Percentiles rank a stretch among this genome's conserved stretches.
Conservation (phyloP, 305 asterid species). For the Solanum hybrid region DNA sequence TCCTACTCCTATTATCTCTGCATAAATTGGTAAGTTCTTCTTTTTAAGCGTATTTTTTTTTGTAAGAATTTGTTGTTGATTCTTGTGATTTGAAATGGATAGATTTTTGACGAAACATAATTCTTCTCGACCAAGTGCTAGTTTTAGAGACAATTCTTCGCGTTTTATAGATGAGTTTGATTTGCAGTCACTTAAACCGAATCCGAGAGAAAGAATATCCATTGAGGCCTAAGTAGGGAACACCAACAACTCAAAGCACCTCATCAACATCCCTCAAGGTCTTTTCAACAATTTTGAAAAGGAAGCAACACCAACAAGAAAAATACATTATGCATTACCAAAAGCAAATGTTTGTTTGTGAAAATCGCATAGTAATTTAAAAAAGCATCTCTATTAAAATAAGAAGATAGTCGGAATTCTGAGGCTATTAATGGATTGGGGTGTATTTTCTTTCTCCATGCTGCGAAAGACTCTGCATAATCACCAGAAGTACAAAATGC, state of each 20-base stretch:
- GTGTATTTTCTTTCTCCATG: not conserved
- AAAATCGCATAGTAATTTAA: not conserved
- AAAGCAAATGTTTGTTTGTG: not conserved
- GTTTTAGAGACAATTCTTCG: too few relatives aligned
- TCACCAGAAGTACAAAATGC: not conserved
- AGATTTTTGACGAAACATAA: too few relatives aligned
- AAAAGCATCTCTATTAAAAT: not conserved
- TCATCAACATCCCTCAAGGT: not conserved
- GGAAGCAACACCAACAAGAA: not conserved
- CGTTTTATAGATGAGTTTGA: too few relatives aligned
- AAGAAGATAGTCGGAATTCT: not conserved
- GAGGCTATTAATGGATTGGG: not conserved
- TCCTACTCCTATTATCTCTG: too few relatives aligned
- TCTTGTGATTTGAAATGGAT: too few relatives aligned
- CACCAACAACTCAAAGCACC: not conserved
- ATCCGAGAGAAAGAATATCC: too few relatives aligned
- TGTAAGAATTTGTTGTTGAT: too few relatives aligned
- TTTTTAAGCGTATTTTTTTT: too few relatives aligned
- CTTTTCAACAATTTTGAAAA: not conserved
- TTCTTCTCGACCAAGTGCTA: too few relatives aligned
- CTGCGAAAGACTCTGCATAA: not conserved
- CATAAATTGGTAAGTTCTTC: too few relatives aligned
- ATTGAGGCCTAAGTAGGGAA: not conserved
- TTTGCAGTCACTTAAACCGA: too few relatives aligned
- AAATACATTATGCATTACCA: not conserved